Percentiles rank a stretch among this genome's conserved stretches.
phyloP scores from a whole-genome alignment of 805 yeast species.

The Monosporozyma aquatica region DNA sequence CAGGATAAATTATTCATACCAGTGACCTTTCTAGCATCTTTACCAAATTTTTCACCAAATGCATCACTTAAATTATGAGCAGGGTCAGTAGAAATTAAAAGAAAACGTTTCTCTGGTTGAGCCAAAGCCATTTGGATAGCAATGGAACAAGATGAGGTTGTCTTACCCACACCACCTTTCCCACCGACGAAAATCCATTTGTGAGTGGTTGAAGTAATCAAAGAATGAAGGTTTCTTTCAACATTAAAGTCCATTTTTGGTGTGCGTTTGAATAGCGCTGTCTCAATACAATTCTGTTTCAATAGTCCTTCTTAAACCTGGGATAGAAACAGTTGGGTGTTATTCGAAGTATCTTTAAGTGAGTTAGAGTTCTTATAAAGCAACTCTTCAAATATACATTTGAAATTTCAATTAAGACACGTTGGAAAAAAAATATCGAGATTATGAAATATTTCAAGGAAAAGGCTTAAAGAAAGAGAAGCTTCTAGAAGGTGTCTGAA shows the following conservation, averaged over 20 bases:
- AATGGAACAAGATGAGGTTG: slow-evolving; percentile 92
- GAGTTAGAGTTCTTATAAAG: too few species aligned
- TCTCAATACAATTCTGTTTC: too few species aligned
- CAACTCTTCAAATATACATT: too few species aligned
- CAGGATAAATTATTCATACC: slow-evolving; percentile 84
- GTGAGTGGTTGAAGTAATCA: slow-evolving; percentile 57
- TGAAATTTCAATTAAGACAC: neutral
- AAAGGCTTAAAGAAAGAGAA: neutral
- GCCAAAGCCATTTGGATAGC: slow-evolving; percentile 86
- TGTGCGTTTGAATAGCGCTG: too few species aligned
- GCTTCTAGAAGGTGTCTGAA: too few species aligned
- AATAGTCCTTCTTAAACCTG: too few species aligned
- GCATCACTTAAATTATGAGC: slow-evolving; percentile 98
- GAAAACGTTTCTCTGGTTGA: slow-evolving; percentile 71
- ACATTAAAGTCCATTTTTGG: slow-evolving; percentile 50
- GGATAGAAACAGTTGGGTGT: too few species aligned
- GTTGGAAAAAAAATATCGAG: neutral
- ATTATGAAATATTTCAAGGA: neutral
- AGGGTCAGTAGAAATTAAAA: slow-evolving; percentile 93
- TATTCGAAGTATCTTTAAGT: too few species aligned
- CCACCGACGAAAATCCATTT: slow-evolving; percentile 99
- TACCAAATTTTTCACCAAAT: slow-evolving; percentile 95
- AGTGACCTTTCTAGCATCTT: slow-evolving; percentile 89
- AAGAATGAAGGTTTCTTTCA: slow-evolving; percentile 63
- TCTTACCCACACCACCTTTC: slow-evolving; percentile 99